These are phyloP conservation scores for Xylariomycetidae sp. DNA, from an alignment of 2,329 filamentous ascomycete genomes.

Conservation along the genomic window DNA sequence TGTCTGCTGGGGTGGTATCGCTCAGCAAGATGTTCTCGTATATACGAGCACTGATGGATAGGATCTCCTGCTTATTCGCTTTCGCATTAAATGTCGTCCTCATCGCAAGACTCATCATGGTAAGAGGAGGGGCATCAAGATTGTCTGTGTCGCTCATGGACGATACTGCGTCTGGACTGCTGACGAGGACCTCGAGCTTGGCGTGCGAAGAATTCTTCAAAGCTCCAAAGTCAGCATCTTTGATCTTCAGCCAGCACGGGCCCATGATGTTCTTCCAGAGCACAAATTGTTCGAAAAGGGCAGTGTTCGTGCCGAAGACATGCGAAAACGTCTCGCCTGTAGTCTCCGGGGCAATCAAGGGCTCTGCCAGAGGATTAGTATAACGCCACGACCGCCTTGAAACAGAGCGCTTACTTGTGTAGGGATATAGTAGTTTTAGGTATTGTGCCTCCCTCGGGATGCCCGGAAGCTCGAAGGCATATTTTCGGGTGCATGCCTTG, in stretches of 20 bases:
- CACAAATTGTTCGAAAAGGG: slow-evolving; percentile 95
- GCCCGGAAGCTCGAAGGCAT: slow-evolving; percentile 85
- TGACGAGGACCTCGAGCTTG: slow-evolving; percentile 83
- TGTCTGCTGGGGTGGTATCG: slow-evolving; percentile 83
- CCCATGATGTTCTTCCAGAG: slow-evolving; percentile 99
- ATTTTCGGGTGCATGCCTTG: slow-evolving; percentile 83
- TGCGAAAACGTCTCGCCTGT: slow-evolving; percentile 87
- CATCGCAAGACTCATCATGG: slow-evolving; percentile 90
- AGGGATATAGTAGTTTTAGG: slow-evolving; percentile 92
- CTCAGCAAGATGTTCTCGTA: slow-evolving; percentile 86
- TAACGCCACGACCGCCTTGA: not conserved
- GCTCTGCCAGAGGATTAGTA: slow-evolving; percentile 41
- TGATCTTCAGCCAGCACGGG: slow-evolving; percentile 92
- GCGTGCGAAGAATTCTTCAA: slow-evolving; percentile 95
- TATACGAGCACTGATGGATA: slow-evolving; percentile 84
- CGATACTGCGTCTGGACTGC: slow-evolving; percentile 70
- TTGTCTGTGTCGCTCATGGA: slow-evolving; percentile 72
- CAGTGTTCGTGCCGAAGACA: slow-evolving; percentile 88
- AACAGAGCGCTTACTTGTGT: slow-evolving; percentile 56
- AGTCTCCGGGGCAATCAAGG: slow-evolving; percentile 61
- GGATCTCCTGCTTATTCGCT: slow-evolving; percentile 93
- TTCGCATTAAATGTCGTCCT: slow-evolving; percentile 84
- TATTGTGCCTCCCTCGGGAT: slow-evolving; percentile 89
- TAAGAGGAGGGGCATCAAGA: slow-evolving; percentile 77
- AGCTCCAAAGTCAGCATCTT: slow-evolving; percentile 73